Base-by-base conservation (phyloP, 306 rosid genomes). In the Dalbergia oliveri region DNA sequence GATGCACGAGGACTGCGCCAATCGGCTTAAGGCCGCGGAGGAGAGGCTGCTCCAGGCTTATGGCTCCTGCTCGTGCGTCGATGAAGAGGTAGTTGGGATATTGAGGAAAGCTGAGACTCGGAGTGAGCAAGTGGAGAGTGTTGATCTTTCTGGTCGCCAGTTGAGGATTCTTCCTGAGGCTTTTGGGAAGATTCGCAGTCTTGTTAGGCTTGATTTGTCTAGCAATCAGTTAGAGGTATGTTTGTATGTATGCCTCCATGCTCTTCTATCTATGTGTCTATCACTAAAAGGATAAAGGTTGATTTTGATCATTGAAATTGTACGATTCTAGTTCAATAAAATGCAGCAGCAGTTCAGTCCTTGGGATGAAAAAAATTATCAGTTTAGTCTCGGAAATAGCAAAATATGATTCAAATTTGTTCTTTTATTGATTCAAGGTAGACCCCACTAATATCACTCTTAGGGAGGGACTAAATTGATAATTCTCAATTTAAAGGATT, bases 111-210 rank as follows among this genome's bases (percentile, higher is more conserved):
- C 75, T 0, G 85, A 83, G 60, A 26, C 31, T 26, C 31, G 31
- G 31, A 73, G 8, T 15, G 86, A 76, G 49, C 21, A 41, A 34
- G 69, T 83, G 21, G 85, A 86, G 21, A 78, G 60, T 9, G 66
- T 86, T 70, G 86, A 85, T 69, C 88, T 88, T 50, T 83, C 88
- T 73, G 83, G 79, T 5, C 66, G 76, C 47, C 78, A 86, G 50
- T 78, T 88, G 11, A 81, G 63, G 77, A 58, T 83, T 72, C 82
- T 88, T 54, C 91, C 91, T 11, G 86, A 88, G n/a, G 81, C 64
- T 2, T 75, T 88, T 76, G 89, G 85, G 1, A 88, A 81, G 76
- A 71, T 83, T 76, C 84, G 49, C 18, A 56, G 84, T 11, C 12
- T 88, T 5, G 12, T 83, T 18, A 6, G 47, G 51, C 83, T 88